Evolutionary conservation across 1,284 basidiomycete species (phyloP).

Genomic region (Pterulicium gracile): DNA sequence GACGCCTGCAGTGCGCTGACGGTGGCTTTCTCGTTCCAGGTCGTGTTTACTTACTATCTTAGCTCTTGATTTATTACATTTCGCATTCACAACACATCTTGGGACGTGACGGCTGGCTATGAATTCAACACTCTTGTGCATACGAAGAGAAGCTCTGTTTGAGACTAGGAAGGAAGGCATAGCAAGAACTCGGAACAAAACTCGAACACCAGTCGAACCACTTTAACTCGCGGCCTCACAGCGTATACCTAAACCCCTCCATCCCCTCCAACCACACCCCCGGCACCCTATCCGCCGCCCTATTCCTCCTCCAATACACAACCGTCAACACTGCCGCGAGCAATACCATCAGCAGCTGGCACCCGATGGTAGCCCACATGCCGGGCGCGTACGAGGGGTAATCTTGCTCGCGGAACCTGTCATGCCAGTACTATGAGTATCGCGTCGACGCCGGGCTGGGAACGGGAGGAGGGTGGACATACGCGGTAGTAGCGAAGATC

Average conservation of each 20-base stretch:
- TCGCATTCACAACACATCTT: no score
- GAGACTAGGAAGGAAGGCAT: no score
- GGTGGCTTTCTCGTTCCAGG: no score
- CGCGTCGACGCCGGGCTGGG: no score
- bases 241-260: conserved; percentile 24
- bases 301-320: conserved; percentile 23
- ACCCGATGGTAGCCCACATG: conserved; percentile 15
- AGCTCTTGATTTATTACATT: no score
- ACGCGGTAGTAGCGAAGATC: conserved; percentile 23
- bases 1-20: no score
- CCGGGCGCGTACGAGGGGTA: not conserved
- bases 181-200: no score
- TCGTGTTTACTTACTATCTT: no score
- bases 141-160: no score
- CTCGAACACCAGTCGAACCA: no score
- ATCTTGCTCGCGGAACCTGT: not conserved
- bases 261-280: conserved; percentile 18
- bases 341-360: conserved; percentile 22
- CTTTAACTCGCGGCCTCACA: conserved; percentile 14
- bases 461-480: conserved; percentile 5
- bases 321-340: conserved; percentile 26
- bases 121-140: no score
- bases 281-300: conserved; percentile 13
- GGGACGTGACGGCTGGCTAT: no score
- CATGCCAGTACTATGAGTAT: not conserved